phyloP scores from a whole-genome alignment of 495 filamentous ascomycete genomes.

The Hypoxylon trugodes region DNA sequence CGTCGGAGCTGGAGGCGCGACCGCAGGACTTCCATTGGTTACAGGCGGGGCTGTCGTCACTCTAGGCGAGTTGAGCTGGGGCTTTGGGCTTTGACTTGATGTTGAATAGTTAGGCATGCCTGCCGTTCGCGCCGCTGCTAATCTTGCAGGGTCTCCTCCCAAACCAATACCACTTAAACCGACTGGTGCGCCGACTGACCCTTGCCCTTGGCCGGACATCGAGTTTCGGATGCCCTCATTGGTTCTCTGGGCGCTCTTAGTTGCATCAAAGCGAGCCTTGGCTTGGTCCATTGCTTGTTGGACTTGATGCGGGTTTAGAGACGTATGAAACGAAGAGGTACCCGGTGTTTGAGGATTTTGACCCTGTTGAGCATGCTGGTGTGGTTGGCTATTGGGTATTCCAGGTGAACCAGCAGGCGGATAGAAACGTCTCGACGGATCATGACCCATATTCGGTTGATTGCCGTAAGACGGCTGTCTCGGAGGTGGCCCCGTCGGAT shows the following conservation, averaged over 20 bases:
- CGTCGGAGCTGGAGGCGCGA: constrained; percentile 10
- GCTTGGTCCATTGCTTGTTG: constrained; percentile 54
- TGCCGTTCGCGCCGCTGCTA: constrained; percentile 33
- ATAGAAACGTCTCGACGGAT: constrained; percentile 38
- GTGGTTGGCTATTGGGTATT: constrained; percentile 31
- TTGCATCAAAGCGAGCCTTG: constrained; percentile 53
- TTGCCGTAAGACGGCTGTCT: constrained; percentile 47
- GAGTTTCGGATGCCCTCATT: constrained; percentile 40
- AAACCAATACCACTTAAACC: constrained; percentile 44
- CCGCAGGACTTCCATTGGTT: constrained; percentile 32
- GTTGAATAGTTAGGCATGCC: constrained; percentile 33
- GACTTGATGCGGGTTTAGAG: constrained; percentile 39
- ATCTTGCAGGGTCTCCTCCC: constrained; percentile 37
- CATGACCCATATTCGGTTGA: constrained; percentile 40
- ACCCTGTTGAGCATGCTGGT: constrained; percentile 36
- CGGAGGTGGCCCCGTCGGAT: constrained; percentile 39
- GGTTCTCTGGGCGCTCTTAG: constrained; percentile 44
- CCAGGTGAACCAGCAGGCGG: constrained; percentile 33
- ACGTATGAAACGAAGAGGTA: constrained; percentile 43
- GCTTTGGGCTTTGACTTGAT: constrained; percentile 34
- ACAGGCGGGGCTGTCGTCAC: constrained; percentile 8
- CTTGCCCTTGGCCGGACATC: constrained; percentile 36
- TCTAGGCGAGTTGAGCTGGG: constrained; percentile 21
- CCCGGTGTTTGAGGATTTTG: constrained; percentile 41
- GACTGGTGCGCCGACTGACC: constrained; percentile 42